Evolutionary conservation across 1,139 yeast species (phyloP).

Genomic region (Debaryomyces sp.): DNA sequence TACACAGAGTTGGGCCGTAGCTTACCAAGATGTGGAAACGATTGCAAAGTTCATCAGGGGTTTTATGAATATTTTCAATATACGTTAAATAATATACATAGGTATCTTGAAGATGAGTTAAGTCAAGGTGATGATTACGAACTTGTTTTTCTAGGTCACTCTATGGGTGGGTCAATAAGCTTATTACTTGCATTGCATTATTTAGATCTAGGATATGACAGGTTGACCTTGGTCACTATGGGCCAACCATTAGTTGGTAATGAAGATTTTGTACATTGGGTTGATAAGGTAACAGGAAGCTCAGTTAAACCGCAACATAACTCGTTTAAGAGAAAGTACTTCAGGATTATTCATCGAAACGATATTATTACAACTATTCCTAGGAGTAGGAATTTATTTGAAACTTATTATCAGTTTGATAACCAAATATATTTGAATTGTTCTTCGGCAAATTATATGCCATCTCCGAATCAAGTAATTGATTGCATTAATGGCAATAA

Average conservation of each 20-base stretch:
- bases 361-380: constrained; percentile 53
- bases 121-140: constrained; percentile 29
- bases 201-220: constrained; percentile 36
- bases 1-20: constrained; percentile 29
- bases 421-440: constrained; percentile 52
- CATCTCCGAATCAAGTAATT: constrained; percentile 31
- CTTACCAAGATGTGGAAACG: constrained; percentile 34
- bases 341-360: constrained; percentile 48
- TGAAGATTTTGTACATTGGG: constrained; percentile 39
- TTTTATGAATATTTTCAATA: constrained; percentile 37
- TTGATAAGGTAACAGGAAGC: constrained; percentile 39
- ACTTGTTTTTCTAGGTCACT: constrained; percentile 50
- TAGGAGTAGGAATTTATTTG: constrained; percentile 24
- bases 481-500: constrained; percentile 38
- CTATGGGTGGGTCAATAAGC: constrained; percentile 55
- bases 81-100: constrained; percentile 33
- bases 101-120: constrained; percentile 27
- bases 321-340: constrained; percentile 29
- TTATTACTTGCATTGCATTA: constrained; percentile 42
- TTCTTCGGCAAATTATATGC: constrained; percentile 28
- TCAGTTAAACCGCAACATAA: constrained; percentile 20
- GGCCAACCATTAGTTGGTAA: constrained; percentile 58
- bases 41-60: constrained; percentile 53
- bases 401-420: constrained; percentile 40
- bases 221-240: constrained; percentile 45